These are phyloP conservation scores for Sphaerobolus stellatus DNA, from an alignment of 1,284 basidiomycete species.

Conservation along the genomic window DNA sequence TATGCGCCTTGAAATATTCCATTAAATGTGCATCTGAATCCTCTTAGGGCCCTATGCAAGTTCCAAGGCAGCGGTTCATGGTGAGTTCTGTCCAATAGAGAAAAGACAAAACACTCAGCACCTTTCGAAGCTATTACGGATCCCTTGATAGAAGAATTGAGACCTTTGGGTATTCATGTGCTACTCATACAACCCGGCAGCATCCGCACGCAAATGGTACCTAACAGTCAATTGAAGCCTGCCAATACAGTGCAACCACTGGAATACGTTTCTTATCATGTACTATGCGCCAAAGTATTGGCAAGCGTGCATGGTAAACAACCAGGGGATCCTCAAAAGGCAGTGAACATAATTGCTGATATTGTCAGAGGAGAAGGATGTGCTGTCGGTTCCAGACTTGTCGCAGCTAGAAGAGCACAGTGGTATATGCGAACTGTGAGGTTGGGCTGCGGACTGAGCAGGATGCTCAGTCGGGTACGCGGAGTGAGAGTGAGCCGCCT, in stretches of 20 bases:
- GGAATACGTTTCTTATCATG: slow-evolving; percentile 2
- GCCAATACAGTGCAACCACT: neutral
- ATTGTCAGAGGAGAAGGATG: slow-evolving; percentile 30
- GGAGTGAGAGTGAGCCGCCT: too few species aligned
- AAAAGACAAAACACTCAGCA: neutral
- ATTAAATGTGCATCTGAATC: too few species aligned
- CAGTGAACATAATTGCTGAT: slow-evolving; percentile 30
- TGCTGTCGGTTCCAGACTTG: slow-evolving; percentile 25
- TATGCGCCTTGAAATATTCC: too few species aligned
- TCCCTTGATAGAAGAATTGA: slow-evolving; percentile 26
- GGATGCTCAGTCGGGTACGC: too few species aligned
- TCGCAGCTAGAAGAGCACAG: too few species aligned
- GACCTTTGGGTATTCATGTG: slow-evolving; percentile 27
- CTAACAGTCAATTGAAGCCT: slow-evolving; percentile 13
- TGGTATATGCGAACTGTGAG: too few species aligned
- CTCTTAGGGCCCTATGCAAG: slow-evolving; percentile 30
- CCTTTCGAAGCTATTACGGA: slow-evolving; percentile 29
- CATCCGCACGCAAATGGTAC: slow-evolving; percentile 26
- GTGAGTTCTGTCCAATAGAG: slow-evolving; percentile 38
- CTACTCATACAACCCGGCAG: slow-evolving; percentile 29
- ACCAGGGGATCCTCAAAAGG: slow-evolving; percentile 33
- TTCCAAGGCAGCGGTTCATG: slow-evolving; percentile 34
- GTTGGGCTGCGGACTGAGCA: too few species aligned
- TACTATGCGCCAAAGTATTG: slow-evolving; percentile 21
- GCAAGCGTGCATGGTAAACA: slow-evolving; percentile 30